These are phyloP conservation scores for Collybia mongolica DNA, from an alignment of 768 basidiomycete species.

Conservation along the genomic window DNA sequence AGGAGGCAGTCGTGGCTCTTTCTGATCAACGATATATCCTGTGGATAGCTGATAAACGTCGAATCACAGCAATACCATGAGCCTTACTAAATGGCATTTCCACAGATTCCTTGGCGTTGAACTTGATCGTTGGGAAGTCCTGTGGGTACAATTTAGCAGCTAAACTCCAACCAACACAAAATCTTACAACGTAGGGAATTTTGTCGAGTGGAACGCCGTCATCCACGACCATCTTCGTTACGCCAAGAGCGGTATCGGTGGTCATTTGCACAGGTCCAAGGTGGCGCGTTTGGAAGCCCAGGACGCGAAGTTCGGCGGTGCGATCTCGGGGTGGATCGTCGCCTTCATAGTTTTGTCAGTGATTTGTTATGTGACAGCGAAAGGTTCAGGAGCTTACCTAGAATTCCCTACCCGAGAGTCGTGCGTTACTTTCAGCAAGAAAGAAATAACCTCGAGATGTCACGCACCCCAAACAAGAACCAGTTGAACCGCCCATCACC, in stretches of 20 bases:
- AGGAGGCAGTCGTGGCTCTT: constrained; percentile 75
- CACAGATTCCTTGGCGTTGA: constrained; percentile 86
- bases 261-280: constrained; percentile 95
- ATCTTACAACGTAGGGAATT: constrained; percentile 71
- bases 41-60: neutral
- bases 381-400: constrained; percentile 36
- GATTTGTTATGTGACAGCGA: neutral
- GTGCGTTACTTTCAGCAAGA: neutral
- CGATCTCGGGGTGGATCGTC: constrained; percentile 96
- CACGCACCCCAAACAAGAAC: constrained; percentile 86
- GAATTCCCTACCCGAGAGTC: constrained; percentile 46
- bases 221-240: constrained; percentile 79
- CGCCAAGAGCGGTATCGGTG: constrained; percentile 93
- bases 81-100: constrained; percentile 96
- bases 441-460: neutral
- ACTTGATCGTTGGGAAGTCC: constrained; percentile 89
- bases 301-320: constrained; percentile 80
- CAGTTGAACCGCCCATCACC: constrained; percentile 73
- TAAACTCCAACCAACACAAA: too few species aligned
- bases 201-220: constrained; percentile 72
- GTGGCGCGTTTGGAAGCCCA: constrained; percentile 87
- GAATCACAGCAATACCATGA: too few species aligned
- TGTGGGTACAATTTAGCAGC: constrained; percentile 23
- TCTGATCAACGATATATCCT: constrained; percentile 51
- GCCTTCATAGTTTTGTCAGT: constrained; percentile 40